phyloP scores from a whole-genome alignment of 2,329 filamentous ascomycete genomes.

The Diplocarpon rosae region DNA sequence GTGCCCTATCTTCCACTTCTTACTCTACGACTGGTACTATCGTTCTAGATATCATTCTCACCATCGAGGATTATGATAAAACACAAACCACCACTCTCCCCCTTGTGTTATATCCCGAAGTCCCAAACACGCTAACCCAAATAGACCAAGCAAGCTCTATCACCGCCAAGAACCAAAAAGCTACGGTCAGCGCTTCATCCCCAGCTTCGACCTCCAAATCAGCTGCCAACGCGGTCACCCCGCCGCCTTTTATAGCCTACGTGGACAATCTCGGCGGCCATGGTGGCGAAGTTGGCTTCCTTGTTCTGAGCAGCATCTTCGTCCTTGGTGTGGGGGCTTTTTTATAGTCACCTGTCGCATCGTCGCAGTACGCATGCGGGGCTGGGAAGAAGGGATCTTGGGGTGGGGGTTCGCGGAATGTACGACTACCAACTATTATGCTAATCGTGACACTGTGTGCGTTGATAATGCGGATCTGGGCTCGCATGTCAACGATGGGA shows the following conservation, averaged over 20 bases:
- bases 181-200: neutral
- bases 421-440: neutral
- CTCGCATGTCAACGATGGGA: too few relatives aligned
- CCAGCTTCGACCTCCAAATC: neutral
- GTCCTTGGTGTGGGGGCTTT: neutral
- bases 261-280: neutral
- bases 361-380: neutral
- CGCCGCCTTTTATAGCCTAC: neutral
- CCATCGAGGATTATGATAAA: too few relatives aligned
- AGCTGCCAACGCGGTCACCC: neutral
- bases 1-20: neutral
- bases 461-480: neutral
- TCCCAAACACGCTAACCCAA: too few relatives aligned
- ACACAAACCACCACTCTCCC: too few relatives aligned
- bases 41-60: too few relatives aligned
- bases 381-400: neutral
- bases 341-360: conserved; percentile 4
- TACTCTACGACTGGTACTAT: too few relatives aligned
- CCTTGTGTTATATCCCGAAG: too few relatives aligned
- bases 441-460: neutral
- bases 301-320: neutral
- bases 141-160: too few relatives aligned
- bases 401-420: conserved; percentile 1
- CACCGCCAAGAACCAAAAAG: neutral
- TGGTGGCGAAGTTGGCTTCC: neutral